A percentile compares a stretch with the other conserved stretches of the same genome.
Conservation (phyloP, 2,329 filamentous ascomycete species). For the Venturia carpophila region DNA sequence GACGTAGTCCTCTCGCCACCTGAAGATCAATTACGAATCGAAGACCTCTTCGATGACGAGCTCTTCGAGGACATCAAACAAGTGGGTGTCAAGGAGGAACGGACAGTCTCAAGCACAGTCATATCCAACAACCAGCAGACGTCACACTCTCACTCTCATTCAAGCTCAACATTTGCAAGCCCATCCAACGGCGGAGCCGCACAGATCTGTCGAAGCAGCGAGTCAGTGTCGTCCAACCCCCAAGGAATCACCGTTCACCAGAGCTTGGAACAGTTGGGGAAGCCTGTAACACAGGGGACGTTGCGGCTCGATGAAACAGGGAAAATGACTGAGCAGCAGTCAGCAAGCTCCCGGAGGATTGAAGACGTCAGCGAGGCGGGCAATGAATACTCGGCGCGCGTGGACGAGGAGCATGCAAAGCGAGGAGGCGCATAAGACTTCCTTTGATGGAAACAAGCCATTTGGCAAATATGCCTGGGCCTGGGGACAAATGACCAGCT, state of each 20-base stretch:
- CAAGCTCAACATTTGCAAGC: slow-evolving; percentile 15
- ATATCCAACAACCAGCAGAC: slow-evolving; percentile 6
- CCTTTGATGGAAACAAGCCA: neutral
- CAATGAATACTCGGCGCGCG: slow-evolving; percentile 10
- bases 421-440: slow-evolving; percentile 15
- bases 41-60: slow-evolving; percentile 1
- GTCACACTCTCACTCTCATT: slow-evolving; percentile 13
- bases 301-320: neutral
- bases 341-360: neutral
- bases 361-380: slow-evolving; percentile 18
- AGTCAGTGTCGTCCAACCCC: neutral
- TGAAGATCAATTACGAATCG: slow-evolving; percentile 5
- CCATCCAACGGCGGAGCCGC: slow-evolving; percentile 6
- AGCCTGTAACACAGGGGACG: slow-evolving; percentile 9
- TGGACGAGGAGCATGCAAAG: slow-evolving; percentile 19
- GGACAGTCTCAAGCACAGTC: neutral
- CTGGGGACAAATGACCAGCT: neutral
- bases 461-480: no score
- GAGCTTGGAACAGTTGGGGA: slow-evolving; percentile 11
- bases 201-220: slow-evolving; percentile 11
- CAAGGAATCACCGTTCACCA: slow-evolving; percentile 14
- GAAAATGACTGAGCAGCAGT: slow-evolving; percentile 1
- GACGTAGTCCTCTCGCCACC: neutral
- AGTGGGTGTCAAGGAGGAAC: neutral
- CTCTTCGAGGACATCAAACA: neutral